Evolutionary conservation across 108 stramenopile genomes (phyloP).

Genomic region (Nitzschia sp.): DNA sequence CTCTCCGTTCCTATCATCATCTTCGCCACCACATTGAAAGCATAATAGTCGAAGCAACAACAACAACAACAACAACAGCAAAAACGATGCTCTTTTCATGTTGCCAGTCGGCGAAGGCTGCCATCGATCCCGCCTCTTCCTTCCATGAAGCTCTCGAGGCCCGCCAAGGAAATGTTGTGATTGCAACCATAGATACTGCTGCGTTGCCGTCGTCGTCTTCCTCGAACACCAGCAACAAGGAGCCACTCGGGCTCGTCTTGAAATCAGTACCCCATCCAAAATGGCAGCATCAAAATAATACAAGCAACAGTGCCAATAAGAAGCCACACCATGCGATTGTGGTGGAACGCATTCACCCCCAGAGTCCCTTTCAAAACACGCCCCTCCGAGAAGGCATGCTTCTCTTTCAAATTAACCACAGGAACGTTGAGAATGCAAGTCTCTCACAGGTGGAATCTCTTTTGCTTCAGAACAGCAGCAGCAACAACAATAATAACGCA

Average conservation of each 20-base stretch:
- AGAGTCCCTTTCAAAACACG: not conserved
- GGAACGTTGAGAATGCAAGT: not conserved
- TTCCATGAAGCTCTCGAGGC: not conserved
- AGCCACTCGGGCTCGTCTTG: not conserved
- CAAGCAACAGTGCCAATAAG: not conserved
- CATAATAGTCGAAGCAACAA: no score
- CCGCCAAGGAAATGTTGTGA: not conserved
- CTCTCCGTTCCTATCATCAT: no score
- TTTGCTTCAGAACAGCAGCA: not conserved
- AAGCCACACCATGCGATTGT: not conserved
- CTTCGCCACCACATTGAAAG: no score
- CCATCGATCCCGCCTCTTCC: not conserved
- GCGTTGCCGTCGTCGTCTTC: no score
- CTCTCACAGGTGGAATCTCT: not conserved
- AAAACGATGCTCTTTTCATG: not conserved
- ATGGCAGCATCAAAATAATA: not conserved
- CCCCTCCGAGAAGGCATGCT: not conserved
- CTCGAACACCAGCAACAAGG: no score
- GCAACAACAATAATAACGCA: no score
- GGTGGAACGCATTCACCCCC: not conserved
- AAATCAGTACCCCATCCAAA: not conserved
- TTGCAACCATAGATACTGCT: not conserved
- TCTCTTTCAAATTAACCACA: slow-evolving; percentile 1
- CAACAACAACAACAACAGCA: no score
- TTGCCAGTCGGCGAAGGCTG: not conserved